A percentile compares a stretch with the other conserved stretches of the same genome.
phyloP scores from a whole-genome alignment of 139 green algal species.

The Chlorella sp. region DNA sequence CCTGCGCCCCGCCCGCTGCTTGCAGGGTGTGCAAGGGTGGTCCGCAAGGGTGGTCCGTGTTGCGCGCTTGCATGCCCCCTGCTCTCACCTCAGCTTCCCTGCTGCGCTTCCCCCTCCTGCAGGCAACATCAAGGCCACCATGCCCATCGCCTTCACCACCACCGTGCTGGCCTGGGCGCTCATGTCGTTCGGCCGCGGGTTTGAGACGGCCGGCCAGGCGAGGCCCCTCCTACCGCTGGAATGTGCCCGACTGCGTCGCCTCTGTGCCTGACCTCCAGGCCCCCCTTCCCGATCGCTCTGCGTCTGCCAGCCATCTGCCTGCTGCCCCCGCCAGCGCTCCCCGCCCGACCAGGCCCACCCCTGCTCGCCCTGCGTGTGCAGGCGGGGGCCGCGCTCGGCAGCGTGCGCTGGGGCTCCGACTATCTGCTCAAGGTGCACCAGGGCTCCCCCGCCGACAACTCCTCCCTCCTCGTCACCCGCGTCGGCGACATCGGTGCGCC shows the following conservation, averaged over 20 bases:
- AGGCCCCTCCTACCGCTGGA: too few species aligned
- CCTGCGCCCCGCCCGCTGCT: too few species aligned
- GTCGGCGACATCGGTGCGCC: not conserved
- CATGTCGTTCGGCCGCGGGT: constrained; percentile 59
- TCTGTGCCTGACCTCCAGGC: too few species aligned
- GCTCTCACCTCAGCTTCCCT: not conserved
- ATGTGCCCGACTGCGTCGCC: too few species aligned
- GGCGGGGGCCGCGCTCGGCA: constrained; percentile 23
- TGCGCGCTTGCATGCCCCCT: too few species aligned
- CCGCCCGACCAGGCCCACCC: too few species aligned
- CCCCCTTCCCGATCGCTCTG: too few species aligned
- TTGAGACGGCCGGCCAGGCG: constrained; percentile 28
- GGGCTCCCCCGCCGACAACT: constrained; percentile 9
- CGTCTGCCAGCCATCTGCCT: too few species aligned
- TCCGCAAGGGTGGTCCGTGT: too few species aligned
- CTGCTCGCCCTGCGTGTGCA: too few species aligned
- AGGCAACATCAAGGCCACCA: constrained; percentile 75
- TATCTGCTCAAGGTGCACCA: constrained; percentile 69
- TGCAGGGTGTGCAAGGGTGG: too few species aligned
- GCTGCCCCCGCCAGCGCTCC: too few species aligned
- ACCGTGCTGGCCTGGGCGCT: constrained; percentile 69
- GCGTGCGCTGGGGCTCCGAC: constrained; percentile 68
- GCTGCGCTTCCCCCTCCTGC: not conserved
- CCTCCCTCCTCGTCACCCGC: constrained; percentile 31
- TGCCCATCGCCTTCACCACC: constrained; percentile 76